Percentiles rank a stretch among this genome's conserved stretches.
These are phyloP conservation scores for apple (Malus domestica) DNA, from an alignment of 306 rosid species.

Conservation along the genomic window ASM211411v1 NC_041789.1:17200501-17201000, in stretches of 20 bases:
- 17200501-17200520: background rate
- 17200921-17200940: conserved; percentile 22
- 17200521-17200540: background rate
- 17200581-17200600: too few relatives aligned
- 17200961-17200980: background rate
- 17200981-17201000: conserved; percentile 39
- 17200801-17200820: background rate
- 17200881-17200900: background rate
- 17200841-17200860: background rate
- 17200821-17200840: background rate
- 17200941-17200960: conserved; percentile 1
- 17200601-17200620: background rate
- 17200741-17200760: background rate
- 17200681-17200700: too few relatives aligned
- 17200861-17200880: background rate
- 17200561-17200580: background rate
- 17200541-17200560: too few relatives aligned
- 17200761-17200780: background rate
- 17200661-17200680: background rate
- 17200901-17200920: conserved; percentile 22
- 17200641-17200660: background rate
- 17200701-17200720: background rate
- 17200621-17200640: background rate
- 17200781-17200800: background rate
- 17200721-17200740: background rate